phyloP scores from a whole-genome alignment of 1,284 basidiomycete genomes.

The Rhizoctonia solani region DNA sequence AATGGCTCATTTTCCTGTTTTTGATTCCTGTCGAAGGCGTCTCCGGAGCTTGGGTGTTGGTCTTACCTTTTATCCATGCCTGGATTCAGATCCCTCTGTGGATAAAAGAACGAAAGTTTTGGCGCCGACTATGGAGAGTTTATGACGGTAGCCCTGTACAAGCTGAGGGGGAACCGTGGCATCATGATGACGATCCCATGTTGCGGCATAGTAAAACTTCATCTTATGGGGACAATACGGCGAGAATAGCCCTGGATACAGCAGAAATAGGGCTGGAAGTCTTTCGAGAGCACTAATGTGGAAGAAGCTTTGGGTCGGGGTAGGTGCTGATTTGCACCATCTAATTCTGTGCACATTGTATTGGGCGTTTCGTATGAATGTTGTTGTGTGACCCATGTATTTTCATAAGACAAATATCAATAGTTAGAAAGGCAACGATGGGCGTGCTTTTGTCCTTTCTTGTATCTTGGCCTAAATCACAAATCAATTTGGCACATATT shows the following conservation, averaged over 20 bases:
- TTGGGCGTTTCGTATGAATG: not conserved
- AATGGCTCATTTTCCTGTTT: constrained; percentile 6
- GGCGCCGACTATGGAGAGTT: constrained; percentile 21
- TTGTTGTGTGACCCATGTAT: not conserved
- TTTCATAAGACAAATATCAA: not conserved
- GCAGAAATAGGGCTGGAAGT: not conserved
- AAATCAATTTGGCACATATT: not conserved
- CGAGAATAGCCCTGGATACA: not conserved
- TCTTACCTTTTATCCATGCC: not conserved
- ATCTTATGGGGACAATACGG: not conserved
- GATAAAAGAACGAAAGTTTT: constrained; percentile 18
- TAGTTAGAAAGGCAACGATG: constrained; percentile 24
- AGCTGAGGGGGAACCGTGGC: constrained; percentile 1
- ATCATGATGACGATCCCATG: not conserved
- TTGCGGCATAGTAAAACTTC: not conserved
- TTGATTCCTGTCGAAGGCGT: constrained; percentile 3
- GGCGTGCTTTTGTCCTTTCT: constrained; percentile 20
- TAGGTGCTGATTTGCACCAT: not conserved
- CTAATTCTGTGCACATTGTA: not conserved
- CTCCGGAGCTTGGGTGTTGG: constrained; percentile 12
- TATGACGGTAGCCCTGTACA: constrained; percentile 24
- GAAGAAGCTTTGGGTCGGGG: not conserved
- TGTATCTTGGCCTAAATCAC: constrained; percentile 14
- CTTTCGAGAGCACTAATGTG: not conserved
- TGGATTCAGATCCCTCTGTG: constrained; percentile 1